Percentiles rank a stretch among this genome's conserved stretches.
Conservation (phyloP, 164 flowering plant species). For the Brasenia schreberi region DNA sequence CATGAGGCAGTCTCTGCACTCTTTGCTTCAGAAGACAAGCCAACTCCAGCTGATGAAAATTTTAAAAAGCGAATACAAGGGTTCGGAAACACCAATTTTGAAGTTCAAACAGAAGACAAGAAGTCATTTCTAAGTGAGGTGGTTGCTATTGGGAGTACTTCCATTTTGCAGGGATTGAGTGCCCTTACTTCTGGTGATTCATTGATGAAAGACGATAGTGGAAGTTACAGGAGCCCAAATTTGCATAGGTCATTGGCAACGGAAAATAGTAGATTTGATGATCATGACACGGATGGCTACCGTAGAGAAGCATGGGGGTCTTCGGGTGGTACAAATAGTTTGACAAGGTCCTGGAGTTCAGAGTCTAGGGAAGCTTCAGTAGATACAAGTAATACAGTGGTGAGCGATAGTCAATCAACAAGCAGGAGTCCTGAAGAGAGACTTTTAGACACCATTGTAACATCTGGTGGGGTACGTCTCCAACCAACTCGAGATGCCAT, state of each 20-base stretch:
- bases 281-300: slow-evolving; percentile 41
- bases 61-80: slow-evolving; percentile 71
- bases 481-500: slow-evolving; percentile 96
- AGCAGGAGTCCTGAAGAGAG: slow-evolving; percentile 74
- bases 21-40: slow-evolving; percentile 63
- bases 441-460: slow-evolving; percentile 78
- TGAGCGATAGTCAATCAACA: slow-evolving; percentile 28
- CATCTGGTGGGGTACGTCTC: slow-evolving; percentile 87
- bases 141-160: slow-evolving; percentile 85
- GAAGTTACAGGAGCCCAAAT: slow-evolving; percentile 74
- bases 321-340: slow-evolving; percentile 31
- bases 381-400: slow-evolving; percentile 31
- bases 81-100: slow-evolving; percentile 81
- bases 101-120: slow-evolving; percentile 60
- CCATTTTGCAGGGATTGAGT: slow-evolving; percentile 73
- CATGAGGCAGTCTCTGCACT: slow-evolving; percentile 76
- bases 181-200: slow-evolving; percentile 55
- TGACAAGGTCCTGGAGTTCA: slow-evolving; percentile 50
- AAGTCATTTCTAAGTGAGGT: slow-evolving; percentile 91
- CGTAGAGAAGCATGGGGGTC: slow-evolving; percentile 23
- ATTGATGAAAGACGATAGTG: slow-evolving; percentile 46
- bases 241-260: slow-evolving; percentile 66
- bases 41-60: slow-evolving; percentile 40
- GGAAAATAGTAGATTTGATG: slow-evolving; percentile 36
- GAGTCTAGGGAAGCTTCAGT: slow-evolving; percentile 24